Conservation (phyloP, 2,329 filamentous ascomycete genomes). For the Atkinsonella hypoxylon region DNA sequence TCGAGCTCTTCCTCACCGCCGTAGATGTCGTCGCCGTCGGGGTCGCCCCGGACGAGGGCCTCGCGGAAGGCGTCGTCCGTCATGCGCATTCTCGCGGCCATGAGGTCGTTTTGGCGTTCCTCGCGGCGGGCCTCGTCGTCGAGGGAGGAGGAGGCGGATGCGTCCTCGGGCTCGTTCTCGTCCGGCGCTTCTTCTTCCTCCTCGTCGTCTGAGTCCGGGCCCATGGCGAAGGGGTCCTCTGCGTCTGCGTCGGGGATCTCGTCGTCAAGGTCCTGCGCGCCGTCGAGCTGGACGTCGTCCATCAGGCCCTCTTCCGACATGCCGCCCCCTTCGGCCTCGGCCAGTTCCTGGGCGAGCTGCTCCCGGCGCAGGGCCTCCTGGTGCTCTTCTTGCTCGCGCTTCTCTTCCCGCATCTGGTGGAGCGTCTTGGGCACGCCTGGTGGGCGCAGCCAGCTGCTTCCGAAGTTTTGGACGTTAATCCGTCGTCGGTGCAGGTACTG, state of each 20-base stretch:
- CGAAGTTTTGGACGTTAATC: conserved; percentile 73
- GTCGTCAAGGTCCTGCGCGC: conserved; percentile 53
- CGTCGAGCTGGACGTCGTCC: conserved; percentile 44
- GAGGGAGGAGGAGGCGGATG: conserved; percentile 26
- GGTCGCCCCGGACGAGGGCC: conserved; percentile 39
- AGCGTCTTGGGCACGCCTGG: conserved; percentile 82
- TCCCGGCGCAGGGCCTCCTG: conserved; percentile 62
- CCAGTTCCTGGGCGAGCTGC: conserved; percentile 60
- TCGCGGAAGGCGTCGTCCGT: conserved; percentile 51
- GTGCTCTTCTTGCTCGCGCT: conserved; percentile 77
- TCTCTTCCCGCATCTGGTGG: conserved; percentile 81
- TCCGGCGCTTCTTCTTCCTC: conserved; percentile 27
- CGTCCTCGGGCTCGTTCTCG: conserved; percentile 28
- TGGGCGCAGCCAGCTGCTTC: conserved; percentile 80
- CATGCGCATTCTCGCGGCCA: conserved; percentile 39
- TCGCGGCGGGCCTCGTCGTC: conserved; percentile 28
- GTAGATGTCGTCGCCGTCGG: conserved; percentile 37
- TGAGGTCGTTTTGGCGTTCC: conserved; percentile 35
- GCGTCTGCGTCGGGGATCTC: conserved; percentile 55
- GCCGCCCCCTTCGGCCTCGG: conserved; percentile 43
- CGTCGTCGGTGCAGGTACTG: conserved; percentile 64
- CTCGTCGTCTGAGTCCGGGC: conserved; percentile 26
- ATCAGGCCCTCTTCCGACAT: conserved; percentile 34
- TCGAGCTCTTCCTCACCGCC: conserved; percentile 41
- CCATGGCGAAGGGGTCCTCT: conserved; percentile 39